Evolutionary conservation across 1,284 basidiomycete species (phyloP).

Genomic region (Leucoagaricus sp.): DNA sequence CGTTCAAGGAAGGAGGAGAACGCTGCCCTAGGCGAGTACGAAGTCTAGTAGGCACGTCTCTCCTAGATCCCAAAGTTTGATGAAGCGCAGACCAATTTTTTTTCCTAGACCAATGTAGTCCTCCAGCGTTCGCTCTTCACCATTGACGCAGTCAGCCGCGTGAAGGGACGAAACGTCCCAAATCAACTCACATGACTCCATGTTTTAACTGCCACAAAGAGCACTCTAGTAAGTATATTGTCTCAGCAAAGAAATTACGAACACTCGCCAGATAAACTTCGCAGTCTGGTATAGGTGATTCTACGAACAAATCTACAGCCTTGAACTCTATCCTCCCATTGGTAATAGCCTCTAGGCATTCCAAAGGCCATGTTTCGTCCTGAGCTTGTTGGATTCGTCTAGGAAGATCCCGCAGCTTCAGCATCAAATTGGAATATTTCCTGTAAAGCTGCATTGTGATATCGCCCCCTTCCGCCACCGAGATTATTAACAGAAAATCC

Average conservation of each 20-base stretch:
- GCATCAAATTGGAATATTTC: slow-evolving; percentile 39
- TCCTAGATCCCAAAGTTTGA: background rate
- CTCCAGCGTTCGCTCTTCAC: slow-evolving; percentile 21
- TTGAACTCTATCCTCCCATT: slow-evolving; percentile 38
- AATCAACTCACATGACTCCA: slow-evolving; percentile 24
- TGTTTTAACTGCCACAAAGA: slow-evolving; percentile 18
- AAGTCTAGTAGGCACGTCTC: background rate
- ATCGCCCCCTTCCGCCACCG: slow-evolving; percentile 46
- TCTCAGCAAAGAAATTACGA: background rate
- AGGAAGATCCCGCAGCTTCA: slow-evolving; percentile 48
- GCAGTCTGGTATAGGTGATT: background rate
- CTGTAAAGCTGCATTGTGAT: slow-evolving; percentile 42
- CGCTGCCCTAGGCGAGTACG: background rate
- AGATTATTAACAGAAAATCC: slow-evolving; percentile 48
- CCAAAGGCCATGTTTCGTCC: slow-evolving; percentile 32
- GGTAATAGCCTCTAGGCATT: slow-evolving; percentile 34
- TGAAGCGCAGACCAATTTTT: background rate
- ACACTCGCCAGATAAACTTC: background rate
- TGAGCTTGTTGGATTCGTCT: slow-evolving; percentile 37
- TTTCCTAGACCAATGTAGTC: slow-evolving; percentile 15
- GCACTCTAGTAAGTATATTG: background rate
- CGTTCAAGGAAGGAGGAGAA: too few species aligned
- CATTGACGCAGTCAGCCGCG: slow-evolving; percentile 25
- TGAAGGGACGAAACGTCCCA: slow-evolving; percentile 25
- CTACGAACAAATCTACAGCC: background rate